Evolutionary conservation across 1,139 yeast species (phyloP).

Genomic region (Magnusiomyces magnusii): DNA sequence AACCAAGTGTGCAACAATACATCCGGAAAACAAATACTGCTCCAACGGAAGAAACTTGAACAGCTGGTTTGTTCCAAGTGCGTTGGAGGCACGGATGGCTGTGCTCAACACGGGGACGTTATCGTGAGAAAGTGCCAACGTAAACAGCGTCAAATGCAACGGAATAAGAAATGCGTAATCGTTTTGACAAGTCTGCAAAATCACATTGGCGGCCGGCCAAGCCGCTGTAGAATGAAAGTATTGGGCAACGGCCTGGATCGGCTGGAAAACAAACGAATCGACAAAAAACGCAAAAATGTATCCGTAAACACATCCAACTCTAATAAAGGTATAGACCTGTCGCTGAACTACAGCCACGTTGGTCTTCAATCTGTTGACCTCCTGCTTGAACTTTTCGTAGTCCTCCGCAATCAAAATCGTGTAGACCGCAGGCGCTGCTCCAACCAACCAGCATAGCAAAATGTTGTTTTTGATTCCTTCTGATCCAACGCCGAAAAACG

Average conservation of each 20-base stretch:
- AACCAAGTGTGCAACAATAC: neutral
- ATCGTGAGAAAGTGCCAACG: neutral
- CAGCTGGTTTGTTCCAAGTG: neutral
- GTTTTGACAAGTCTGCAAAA: too few species aligned
- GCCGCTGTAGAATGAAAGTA: neutral
- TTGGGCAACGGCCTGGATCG: constrained; percentile 7
- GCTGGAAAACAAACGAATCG: neutral
- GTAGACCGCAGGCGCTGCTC: too few species aligned
- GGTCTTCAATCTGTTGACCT: neutral
- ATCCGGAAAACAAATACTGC: neutral
- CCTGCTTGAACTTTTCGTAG: too few species aligned
- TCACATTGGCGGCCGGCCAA: too few species aligned
- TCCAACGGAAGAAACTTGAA: neutral
- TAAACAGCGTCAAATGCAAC: neutral
- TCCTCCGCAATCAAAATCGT: too few species aligned
- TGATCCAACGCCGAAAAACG: too few species aligned
- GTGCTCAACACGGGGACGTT: neutral
- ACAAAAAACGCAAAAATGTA: neutral
- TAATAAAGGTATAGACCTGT: neutral
- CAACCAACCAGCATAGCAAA: too few species aligned
- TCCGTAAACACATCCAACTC: neutral
- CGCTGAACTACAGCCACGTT: neutral
- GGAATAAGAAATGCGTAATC: constrained; percentile 8
- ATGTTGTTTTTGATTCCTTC: too few species aligned
- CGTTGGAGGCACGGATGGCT: neutral